Evolutionary conservation across 441 rosid genomes (phyloP).

Genomic region (Sinapis alba): DNA sequence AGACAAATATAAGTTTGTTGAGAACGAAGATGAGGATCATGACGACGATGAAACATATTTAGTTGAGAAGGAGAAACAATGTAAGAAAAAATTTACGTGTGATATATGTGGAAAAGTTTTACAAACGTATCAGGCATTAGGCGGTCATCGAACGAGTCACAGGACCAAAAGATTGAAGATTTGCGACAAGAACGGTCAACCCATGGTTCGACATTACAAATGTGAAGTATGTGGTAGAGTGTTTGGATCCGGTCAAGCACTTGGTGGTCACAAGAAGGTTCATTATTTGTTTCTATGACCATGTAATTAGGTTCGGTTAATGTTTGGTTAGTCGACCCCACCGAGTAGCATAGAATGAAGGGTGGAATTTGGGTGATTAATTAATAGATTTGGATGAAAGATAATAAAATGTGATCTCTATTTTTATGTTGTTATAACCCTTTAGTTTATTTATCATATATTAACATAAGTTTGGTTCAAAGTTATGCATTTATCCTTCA

Average conservation of each 20-base stretch:
- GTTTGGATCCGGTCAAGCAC: conserved; percentile 40
- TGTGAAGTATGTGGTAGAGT: conserved; percentile 24
- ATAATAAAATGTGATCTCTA: neutral
- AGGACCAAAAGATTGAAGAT: conserved; percentile 26
- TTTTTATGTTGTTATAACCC: neutral
- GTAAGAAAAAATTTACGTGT: conserved; percentile 22
- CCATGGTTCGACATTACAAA: conserved; percentile 6
- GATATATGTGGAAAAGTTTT: conserved; percentile 27
- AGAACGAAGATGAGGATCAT: neutral
- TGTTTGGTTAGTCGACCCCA: neutral
- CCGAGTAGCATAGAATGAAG: neutral
- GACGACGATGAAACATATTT: neutral
- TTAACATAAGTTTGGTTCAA: neutral
- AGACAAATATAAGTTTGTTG: neutral
- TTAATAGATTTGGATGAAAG: neutral
- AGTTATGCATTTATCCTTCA: neutral
- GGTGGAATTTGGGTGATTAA: neutral
- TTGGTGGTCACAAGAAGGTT: conserved; percentile 39
- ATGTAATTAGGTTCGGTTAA: neutral
- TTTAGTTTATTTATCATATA: neutral
- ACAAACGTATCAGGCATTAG: conserved; percentile 37
- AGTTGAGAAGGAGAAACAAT: neutral
- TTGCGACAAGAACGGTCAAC: neutral
- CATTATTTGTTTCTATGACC: conserved; percentile 27
- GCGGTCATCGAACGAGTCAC: conserved; percentile 39